Evolutionary conservation across 1,284 basidiomycete species (phyloP).

Genomic region (Hymenochaete sp.): DNA sequence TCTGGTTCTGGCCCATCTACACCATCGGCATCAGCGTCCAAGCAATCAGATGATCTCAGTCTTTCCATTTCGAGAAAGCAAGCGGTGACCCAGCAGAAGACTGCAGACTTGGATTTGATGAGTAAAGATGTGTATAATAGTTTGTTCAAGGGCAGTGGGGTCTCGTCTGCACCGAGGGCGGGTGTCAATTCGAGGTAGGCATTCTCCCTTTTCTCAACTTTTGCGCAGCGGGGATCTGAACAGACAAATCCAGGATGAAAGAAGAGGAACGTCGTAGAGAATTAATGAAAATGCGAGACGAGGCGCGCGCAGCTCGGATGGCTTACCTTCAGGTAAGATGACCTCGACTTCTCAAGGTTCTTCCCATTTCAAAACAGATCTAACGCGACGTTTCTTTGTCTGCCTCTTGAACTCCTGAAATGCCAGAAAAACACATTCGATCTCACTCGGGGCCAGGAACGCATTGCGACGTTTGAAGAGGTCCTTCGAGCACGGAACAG

Average conservation of each 20-base stretch:
- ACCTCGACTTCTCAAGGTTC: slow-evolving; percentile 1
- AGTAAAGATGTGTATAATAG: slow-evolving; percentile 54
- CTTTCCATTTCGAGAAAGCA: slow-evolving; percentile 30
- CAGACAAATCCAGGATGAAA: slow-evolving; percentile 36
- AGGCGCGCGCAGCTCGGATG: slow-evolving; percentile 49
- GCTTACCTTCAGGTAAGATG: slow-evolving; percentile 42
- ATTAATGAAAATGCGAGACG: slow-evolving; percentile 61
- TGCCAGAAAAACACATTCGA: slow-evolving; percentile 59
- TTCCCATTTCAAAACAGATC: slow-evolving; percentile 3
- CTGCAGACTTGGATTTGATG: slow-evolving; percentile 55
- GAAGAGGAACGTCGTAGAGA: slow-evolving; percentile 63
- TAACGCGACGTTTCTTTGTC: slow-evolving; percentile 5
- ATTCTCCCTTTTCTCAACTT: not conserved
- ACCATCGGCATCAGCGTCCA: slow-evolving; percentile 15
- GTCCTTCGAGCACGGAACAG: slow-evolving; percentile 39
- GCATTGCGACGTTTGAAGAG: slow-evolving; percentile 59
- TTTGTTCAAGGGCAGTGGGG: slow-evolving; percentile 51
- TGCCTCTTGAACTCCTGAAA: not conserved
- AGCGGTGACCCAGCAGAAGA: slow-evolving; percentile 27
- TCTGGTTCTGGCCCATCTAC: not conserved
- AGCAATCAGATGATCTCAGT: slow-evolving; percentile 18
- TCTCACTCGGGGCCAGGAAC: slow-evolving; percentile 60
- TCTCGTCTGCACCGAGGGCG: slow-evolving; percentile 45
- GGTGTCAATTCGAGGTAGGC: slow-evolving; percentile 33
- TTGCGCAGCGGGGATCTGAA: slow-evolving; percentile 6